A percentile compares a stretch with the other conserved stretches of the same genome.
phyloP scores from a whole-genome alignment of 805 yeast genomes.

The Wickerhamiella sergipiensis region DNA sequence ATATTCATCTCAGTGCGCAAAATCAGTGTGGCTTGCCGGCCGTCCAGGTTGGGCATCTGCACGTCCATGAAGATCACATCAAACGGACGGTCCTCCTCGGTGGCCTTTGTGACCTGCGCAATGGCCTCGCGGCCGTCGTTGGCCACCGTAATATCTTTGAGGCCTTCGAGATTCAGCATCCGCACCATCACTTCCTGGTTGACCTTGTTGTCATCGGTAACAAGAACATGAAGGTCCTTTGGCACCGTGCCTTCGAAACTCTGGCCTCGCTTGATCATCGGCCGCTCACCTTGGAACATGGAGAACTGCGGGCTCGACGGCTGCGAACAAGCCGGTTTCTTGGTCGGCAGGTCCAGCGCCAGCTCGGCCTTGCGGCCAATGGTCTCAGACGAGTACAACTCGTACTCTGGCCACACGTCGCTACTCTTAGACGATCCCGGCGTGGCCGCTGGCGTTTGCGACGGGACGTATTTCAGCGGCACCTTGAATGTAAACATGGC shows the following conservation, averaged over 20 bases:
- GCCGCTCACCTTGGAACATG: constrained; percentile 1
- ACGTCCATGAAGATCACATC: constrained; percentile 91
- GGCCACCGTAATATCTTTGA: constrained; percentile 57
- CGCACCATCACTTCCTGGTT: constrained; percentile 88
- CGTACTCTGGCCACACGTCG: constrained; percentile 10
- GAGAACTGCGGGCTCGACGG: background rate
- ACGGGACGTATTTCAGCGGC: constrained; percentile 18
- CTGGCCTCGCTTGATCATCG: constrained; percentile 6
- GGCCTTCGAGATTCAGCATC: constrained; percentile 78
- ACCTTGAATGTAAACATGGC: constrained; percentile 71
- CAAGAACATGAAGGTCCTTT: constrained; percentile 37
- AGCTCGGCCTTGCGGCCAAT: constrained; percentile 5
- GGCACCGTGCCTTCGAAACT: constrained; percentile 4
- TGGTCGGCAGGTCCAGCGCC: background rate
- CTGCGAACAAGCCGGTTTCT: background rate
- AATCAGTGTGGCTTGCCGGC: constrained; percentile 64
- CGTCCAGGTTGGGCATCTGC: constrained; percentile 93
- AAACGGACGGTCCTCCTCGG: constrained; percentile 24
- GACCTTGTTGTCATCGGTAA: constrained; percentile 89
- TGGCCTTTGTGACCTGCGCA: constrained; percentile 40
- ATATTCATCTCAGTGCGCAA: constrained; percentile 52
- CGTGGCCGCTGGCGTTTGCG: background rate
- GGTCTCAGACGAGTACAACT: constrained; percentile 7
- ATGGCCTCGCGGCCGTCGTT: constrained; percentile 88
- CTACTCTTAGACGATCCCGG: background rate